Evolutionary conservation across 148 eudicot species (phyloP).

Genomic region (Fagopyrum homotropicum): DNA sequence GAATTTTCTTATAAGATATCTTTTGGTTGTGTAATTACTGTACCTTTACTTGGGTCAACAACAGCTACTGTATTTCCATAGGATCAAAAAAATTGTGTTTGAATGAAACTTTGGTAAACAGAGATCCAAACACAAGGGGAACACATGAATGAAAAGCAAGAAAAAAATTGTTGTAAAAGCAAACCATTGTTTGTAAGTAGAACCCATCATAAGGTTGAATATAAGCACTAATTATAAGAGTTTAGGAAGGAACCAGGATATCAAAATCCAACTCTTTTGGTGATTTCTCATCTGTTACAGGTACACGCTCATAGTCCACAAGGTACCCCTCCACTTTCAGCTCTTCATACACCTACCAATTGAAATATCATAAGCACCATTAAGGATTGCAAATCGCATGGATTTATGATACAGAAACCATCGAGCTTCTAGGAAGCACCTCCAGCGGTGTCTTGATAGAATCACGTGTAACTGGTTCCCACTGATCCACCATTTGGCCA

Average conservation of each 20-base stretch:
- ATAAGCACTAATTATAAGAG: neutral
- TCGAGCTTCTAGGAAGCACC: constrained; percentile 29
- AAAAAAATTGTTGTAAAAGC: neutral
- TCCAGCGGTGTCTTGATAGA: constrained; percentile 84
- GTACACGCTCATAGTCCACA: constrained; percentile 89
- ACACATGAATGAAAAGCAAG: neutral
- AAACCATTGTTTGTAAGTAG: neutral
- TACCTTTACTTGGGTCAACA: neutral
- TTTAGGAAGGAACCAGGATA: constrained; percentile 52
- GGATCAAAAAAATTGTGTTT: neutral
- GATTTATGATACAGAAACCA: neutral
- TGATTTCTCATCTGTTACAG: constrained; percentile 90
- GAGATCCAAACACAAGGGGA: neutral
- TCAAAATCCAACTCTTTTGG: constrained; percentile 98
- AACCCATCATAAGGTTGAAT: constrained; percentile 3
- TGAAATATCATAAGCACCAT: constrained; percentile 16
- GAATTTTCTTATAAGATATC: neutral
- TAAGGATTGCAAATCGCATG: constrained; percentile 7
- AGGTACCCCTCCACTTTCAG: constrained; percentile 55
- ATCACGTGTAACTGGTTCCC: constrained; percentile 83
- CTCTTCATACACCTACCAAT: constrained; percentile 72
- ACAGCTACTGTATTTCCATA: neutral
- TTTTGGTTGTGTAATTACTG: neutral
- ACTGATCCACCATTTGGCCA: constrained; percentile 99
- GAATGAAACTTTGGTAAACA: neutral